Conservation (phyloP, 768 basidiomycete genomes). For the Boletus fagicola region DNA sequence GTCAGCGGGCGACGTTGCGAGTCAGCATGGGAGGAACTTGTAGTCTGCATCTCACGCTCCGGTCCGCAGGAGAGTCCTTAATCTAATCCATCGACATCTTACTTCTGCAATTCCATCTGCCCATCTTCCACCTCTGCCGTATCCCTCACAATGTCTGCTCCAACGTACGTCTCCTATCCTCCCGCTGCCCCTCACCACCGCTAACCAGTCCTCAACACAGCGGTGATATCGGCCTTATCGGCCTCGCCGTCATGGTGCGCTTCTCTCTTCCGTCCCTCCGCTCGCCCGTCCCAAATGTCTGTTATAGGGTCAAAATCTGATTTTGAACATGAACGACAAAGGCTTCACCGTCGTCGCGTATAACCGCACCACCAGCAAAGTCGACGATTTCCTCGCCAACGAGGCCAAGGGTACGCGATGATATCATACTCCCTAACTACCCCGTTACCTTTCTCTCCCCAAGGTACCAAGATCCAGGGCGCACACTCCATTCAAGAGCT, state of each 20-base stretch:
- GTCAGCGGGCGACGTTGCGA: constrained; percentile 1
- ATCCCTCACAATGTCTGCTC: constrained; percentile 40
- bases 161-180: constrained; percentile 46
- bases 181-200: constrained; percentile 3
- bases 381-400: constrained; percentile 92
- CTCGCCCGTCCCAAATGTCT: constrained; percentile 5
- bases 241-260: constrained; percentile 95
- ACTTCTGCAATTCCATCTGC: constrained; percentile 10
- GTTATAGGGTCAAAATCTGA: constrained; percentile 87
- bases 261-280: constrained; percentile 16
- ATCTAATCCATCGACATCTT: constrained; percentile 35
- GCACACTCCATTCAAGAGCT: constrained; percentile 94
- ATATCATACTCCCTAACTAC: constrained; percentile 25
- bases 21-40: constrained; percentile 16
- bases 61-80: constrained; percentile 5
- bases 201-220: constrained; percentile 41
- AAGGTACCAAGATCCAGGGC: constrained; percentile 94
- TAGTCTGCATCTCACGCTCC: constrained; percentile 23
- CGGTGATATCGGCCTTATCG: constrained; percentile 97
- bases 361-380: constrained; percentile 96
- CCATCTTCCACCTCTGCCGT: constrained; percentile 34
- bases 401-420: constrained; percentile 87
- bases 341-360: constrained; percentile 96
- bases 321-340: constrained; percentile 99
- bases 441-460: constrained; percentile 20